Conservation (phyloP, 2,329 filamentous ascomycete species). For the Penicillium aurantiogriseum region DNA sequence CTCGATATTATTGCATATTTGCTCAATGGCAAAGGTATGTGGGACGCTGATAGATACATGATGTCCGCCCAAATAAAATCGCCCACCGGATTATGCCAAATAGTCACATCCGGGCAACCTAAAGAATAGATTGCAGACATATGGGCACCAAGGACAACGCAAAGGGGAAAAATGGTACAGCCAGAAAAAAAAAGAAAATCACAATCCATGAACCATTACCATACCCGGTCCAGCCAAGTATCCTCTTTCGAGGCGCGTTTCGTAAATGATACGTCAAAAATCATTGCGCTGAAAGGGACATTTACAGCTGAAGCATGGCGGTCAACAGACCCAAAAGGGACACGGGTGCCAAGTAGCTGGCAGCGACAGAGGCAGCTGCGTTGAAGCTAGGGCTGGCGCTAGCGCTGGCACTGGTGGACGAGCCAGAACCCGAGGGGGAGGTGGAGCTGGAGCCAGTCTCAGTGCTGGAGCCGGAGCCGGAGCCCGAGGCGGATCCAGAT, state of each 20-base stretch:
- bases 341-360: slow-evolving; percentile 24
- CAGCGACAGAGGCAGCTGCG: slow-evolving; percentile 22
- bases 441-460: slow-evolving; percentile 10
- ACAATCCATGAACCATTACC: slow-evolving; percentile 13
- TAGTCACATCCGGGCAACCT: not conserved
- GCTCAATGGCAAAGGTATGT: not conserved
- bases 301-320: slow-evolving; percentile 33
- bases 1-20: not conserved
- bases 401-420: slow-evolving; percentile 9
- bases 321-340: slow-evolving; percentile 27
- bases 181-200: slow-evolving; percentile 7
- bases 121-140: not conserved
- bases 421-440: slow-evolving; percentile 10
- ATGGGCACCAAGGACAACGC: not conserved
- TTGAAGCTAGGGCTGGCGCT: slow-evolving; percentile 16
- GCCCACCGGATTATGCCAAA: not conserved
- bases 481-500: slow-evolving; percentile 9
- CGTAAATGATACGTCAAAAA: slow-evolving; percentile 5
- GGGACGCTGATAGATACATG: slow-evolving; percentile 6
- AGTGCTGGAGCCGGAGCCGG: slow-evolving; percentile 12
- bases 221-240: slow-evolving; percentile 26
- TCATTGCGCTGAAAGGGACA: not conserved
- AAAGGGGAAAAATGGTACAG: slow-evolving; percentile 5
- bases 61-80: not conserved
- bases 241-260: slow-evolving; percentile 23